A percentile compares a stretch with the other conserved stretches of the same genome.
Evolutionary conservation across 352 stramenopile genomes (phyloP).

Genomic region (Globisporangium irregulare): DNA sequence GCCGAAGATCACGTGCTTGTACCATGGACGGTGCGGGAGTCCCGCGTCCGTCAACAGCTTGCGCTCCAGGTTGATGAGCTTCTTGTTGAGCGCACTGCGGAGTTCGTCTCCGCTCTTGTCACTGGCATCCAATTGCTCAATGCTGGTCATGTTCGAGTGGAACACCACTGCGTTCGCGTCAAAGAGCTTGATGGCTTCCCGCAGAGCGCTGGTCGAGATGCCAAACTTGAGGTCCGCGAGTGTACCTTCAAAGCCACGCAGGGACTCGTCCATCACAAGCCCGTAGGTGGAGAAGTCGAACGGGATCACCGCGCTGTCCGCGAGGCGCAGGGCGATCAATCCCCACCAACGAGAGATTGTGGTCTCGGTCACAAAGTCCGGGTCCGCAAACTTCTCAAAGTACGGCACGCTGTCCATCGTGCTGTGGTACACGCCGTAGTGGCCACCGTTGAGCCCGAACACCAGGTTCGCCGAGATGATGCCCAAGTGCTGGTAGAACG

Average conservation of each 20-base stretch:
- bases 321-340: conserved; percentile 52
- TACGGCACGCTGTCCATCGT: conserved; percentile 84
- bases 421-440: conserved; percentile 82
- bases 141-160: conserved; percentile 14
- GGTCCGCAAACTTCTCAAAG: conserved; percentile 54
- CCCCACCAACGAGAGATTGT: conserved; percentile 60
- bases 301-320: conserved; percentile 48
- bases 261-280: conserved; percentile 48
- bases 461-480: conserved; percentile 70
- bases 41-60: conserved; percentile 34
- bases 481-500: conserved; percentile 78
- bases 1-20: conserved; percentile 62
- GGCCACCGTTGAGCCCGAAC: conserved; percentile 29
- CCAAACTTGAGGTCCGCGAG: conserved; percentile 16
- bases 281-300: conserved; percentile 76
- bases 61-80: conserved; percentile 50
- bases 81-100: conserved; percentile 34
- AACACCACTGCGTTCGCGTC: conserved; percentile 28
- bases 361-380: conserved; percentile 51
- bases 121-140: conserved; percentile 8
- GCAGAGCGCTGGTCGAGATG: conserved; percentile 34
- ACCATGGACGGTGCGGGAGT: conserved; percentile 52
- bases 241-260: conserved; percentile 28
- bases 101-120: not conserved
- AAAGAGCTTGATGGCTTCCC: conserved; percentile 44